Percentiles rank a stretch among this genome's conserved stretches.
Evolutionary conservation across 305 asterid species (phyloP).

Genomic region (Solanum hybrid): DNA sequence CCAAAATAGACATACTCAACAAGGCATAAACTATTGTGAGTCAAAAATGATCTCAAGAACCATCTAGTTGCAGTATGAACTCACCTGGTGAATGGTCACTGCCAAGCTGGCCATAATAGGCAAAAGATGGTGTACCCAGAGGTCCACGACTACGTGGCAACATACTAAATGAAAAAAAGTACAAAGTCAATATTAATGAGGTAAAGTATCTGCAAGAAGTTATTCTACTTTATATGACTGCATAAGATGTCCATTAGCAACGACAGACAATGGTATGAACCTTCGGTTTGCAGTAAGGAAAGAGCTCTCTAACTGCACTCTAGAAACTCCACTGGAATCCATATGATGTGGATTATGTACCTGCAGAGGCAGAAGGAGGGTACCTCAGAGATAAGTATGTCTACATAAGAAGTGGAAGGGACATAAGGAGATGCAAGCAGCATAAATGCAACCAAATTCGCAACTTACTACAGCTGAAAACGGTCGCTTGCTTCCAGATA

Average conservation of each 20-base stretch:
- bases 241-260: slow-evolving; percentile 1
- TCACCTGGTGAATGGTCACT: slow-evolving; percentile 25
- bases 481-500: slow-evolving; percentile 40
- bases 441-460: neutral
- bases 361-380: slow-evolving; percentile 24
- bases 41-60: neutral
- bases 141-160: slow-evolving; percentile 15
- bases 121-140: slow-evolving; percentile 10
- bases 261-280: slow-evolving; percentile 14
- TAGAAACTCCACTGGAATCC: slow-evolving; percentile 32
- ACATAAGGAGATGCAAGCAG: neutral
- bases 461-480: slow-evolving; percentile 35
- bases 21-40: neutral
- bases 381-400: neutral
- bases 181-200: neutral
- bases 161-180: slow-evolving; percentile 18
- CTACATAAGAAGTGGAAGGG: neutral
- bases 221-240: slow-evolving; percentile 4
- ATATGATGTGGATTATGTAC: slow-evolving; percentile 22
- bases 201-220: neutral
- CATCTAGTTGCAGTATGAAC: slow-evolving; percentile 5
- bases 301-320: slow-evolving; percentile 25
- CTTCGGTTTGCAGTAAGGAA: slow-evolving; percentile 31
- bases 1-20: neutral
- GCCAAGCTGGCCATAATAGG: slow-evolving; percentile 22